Percentiles rank a stretch among this genome's conserved stretches.
phyloP scores from a whole-genome alignment of 208 protist species.

The Angomonas deanei region DNA sequence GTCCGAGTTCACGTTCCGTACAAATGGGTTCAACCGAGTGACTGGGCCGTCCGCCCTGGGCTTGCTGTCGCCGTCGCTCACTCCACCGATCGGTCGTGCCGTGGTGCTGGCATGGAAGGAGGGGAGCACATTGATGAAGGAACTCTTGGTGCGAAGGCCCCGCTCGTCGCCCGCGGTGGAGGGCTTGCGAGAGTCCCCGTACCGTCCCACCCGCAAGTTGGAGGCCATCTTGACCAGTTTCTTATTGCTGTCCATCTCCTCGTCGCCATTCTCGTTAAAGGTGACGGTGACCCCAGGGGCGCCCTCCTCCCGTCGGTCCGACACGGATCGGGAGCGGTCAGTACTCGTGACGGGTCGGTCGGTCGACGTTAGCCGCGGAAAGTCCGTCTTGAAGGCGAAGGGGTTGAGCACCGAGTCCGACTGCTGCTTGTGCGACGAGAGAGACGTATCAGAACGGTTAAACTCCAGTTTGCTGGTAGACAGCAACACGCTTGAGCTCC shows the following conservation, averaged over 20 bases:
- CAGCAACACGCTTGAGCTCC: not conserved
- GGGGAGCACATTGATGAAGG: not conserved
- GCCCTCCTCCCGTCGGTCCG: not conserved
- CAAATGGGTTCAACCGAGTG: conserved; percentile 4
- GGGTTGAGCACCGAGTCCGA: not conserved
- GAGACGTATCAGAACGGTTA: not conserved
- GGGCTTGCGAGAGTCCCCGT: not conserved
- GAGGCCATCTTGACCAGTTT: too few species aligned
- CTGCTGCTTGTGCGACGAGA: not conserved
- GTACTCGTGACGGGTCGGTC: too few species aligned
- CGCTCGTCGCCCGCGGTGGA: too few species aligned
- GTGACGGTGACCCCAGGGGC: not conserved
- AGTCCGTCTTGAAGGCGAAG: not conserved
- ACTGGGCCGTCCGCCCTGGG: not conserved
- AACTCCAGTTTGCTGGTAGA: not conserved
- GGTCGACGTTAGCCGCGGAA: not conserved
- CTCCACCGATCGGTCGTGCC: not conserved
- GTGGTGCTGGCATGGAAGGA: not conserved
- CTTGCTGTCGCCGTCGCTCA: not conserved
- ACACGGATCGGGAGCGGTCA: too few species aligned
- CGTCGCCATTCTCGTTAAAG: not conserved
- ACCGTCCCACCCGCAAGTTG: too few species aligned
- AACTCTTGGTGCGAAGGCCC: not conserved
- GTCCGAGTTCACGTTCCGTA: not conserved
- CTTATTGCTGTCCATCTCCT: not conserved